Conservation (phyloP, 129 eudicot genomes). For the Centrapalus pauciflorus region DNA sequence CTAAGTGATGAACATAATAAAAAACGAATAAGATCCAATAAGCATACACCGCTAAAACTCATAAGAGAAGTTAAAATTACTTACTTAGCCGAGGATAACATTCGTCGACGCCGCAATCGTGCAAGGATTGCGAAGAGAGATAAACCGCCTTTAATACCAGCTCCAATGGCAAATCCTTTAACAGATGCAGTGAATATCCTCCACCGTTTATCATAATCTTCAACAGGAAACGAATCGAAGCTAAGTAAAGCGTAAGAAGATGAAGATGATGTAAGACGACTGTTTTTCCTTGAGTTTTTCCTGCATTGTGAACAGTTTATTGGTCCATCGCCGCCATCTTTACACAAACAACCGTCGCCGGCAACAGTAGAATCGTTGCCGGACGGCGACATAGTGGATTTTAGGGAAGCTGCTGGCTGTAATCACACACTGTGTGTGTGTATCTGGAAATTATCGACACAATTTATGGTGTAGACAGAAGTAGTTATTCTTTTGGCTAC, state of each 20-base stretch:
- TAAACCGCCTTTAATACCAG: conserved; percentile 92
- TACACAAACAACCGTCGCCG: conserved; percentile 35
- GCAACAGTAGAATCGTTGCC: conserved; percentile 22
- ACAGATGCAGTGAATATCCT: conserved; percentile 68
- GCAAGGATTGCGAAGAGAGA: conserved; percentile 78
- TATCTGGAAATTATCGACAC: conserved; percentile 6
- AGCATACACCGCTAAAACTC: not conserved
- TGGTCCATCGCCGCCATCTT: conserved; percentile 14
- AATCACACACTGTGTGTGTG: conserved; percentile 4
- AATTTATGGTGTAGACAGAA: not conserved
- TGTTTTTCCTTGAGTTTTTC: conserved; percentile 21
- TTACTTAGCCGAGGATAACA: conserved; percentile 46
- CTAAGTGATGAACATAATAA: not conserved
- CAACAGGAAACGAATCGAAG: conserved; percentile 62
- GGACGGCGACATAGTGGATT: conserved; percentile 36
- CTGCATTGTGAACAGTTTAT: conserved; percentile 56
- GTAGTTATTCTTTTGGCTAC: not conserved
- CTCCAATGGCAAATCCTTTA: conserved; percentile 93
- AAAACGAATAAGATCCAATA: not conserved
- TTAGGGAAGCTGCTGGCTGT: not conserved
- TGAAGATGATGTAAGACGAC: conserved; percentile 48
- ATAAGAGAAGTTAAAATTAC: not conserved
- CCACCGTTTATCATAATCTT: conserved; percentile 67
- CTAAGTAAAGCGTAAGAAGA: conserved; percentile 63
- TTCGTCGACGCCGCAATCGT: conserved; percentile 68